Conservation (phyloP, 805 yeast genomes). For the Blastobotrys muscicola region DNA sequence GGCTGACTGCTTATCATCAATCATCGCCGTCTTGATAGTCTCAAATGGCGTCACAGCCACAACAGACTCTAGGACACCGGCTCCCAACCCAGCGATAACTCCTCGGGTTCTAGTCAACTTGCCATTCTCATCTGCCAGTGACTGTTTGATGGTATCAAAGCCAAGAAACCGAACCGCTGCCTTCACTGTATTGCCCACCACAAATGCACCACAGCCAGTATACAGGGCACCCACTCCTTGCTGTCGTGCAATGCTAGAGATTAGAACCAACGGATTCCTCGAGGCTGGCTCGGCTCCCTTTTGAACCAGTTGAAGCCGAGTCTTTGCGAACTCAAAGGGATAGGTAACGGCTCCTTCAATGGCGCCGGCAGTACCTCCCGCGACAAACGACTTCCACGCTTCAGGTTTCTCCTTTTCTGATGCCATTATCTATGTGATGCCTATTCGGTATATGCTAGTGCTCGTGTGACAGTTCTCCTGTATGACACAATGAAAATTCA, state of each 20-base stretch:
- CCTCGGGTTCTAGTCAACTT: constrained; percentile 85
- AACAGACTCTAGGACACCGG: constrained; percentile 85
- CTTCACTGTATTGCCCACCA: constrained; percentile 90
- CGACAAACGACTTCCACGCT: constrained; percentile 31
- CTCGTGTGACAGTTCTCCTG: no score
- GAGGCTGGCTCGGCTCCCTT: constrained; percentile 32
- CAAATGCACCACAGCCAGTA: constrained; percentile 95
- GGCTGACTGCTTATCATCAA: constrained; percentile 77
- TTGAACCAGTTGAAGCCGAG: constrained; percentile 66
- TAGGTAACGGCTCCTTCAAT: constrained; percentile 80
- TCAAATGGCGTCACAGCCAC: constrained; percentile 96
- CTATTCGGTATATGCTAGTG: no score
- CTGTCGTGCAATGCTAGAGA: constrained; percentile 59
- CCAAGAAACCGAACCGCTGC: constrained; percentile 95
- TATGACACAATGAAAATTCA: background rate
- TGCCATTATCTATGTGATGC: no score
- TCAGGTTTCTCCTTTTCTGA: constrained; percentile 13
- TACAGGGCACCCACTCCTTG: constrained; percentile 77
- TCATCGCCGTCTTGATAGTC: constrained; percentile 90
- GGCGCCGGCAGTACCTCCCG: constrained; percentile 39
- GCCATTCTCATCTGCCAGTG: constrained; percentile 75
- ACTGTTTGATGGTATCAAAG: constrained; percentile 73
- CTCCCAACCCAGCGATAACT: constrained; percentile 94
- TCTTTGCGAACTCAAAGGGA: constrained; percentile 95
- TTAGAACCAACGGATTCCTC: constrained; percentile 75